Evolutionary conservation across 202 grass and related monocot species (phyloP).

Genomic region (Dendrocalamus latiflorus): DNA sequence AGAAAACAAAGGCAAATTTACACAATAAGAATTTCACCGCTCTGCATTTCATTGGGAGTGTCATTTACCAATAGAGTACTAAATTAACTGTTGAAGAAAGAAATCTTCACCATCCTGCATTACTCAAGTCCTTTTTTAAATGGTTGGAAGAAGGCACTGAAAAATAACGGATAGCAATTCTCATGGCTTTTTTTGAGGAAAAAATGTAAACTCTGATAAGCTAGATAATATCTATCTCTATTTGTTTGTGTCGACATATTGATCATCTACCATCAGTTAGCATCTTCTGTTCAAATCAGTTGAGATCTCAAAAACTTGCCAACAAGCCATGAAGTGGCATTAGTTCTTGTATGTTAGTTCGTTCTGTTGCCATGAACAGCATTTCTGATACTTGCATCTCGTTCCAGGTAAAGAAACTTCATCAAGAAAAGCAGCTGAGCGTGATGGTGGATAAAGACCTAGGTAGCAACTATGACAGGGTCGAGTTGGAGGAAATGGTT

Average conservation of each 20-base stretch:
- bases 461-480: conserved; percentile 58
- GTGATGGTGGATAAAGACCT: conserved; percentile 87
- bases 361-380: background rate
- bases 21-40: background rate
- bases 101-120: background rate
- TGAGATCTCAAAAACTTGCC: background rate
- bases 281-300: background rate
- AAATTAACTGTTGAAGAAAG: background rate
- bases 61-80: background rate
- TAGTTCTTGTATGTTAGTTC: background rate
- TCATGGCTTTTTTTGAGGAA: background rate
- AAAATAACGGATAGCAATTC: background rate
- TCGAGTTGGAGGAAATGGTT: conserved; percentile 95
- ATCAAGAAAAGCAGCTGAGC: conserved; percentile 82
- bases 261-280: background rate
- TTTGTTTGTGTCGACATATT: background rate
- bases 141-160: background rate
- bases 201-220: too few relatives aligned
- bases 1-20: background rate
- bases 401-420: conserved; percentile 86
- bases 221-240: background rate
- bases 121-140: background rate
- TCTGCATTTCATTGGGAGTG: background rate
- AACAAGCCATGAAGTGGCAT: background rate
- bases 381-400: background rate